Evolutionary conservation across 805 yeast species (phyloP), one percentile per base, ranked within the genome.

Genomic region (Sporopachydermia lactativora): DNA sequence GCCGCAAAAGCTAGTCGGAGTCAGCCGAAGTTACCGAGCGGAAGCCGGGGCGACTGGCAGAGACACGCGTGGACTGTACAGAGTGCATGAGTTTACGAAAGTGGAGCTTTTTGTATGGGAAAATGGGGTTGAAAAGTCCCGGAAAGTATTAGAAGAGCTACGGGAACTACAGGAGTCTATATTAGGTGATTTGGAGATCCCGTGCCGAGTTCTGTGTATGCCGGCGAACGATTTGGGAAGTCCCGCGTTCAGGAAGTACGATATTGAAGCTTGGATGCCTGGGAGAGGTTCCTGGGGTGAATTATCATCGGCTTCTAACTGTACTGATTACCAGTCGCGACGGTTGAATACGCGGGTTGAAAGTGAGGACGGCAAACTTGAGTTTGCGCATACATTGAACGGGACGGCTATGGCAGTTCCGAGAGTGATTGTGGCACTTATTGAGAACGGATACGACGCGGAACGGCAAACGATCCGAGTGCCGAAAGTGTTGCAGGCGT

Each of bases 211-310:
- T 17, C 62, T 92, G 18, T 74, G 81, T 45, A 85, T 92, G 86
- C 96, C 96, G 0, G 75, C 79, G 17, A 75, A 81, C 46, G 98
- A 92, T 55, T 62, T 92, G 40, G 98, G 98, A 0, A 79, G 95
- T 0, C 95, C 98, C 1, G 97, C 97, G 0, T 75, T 69, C 58
- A 78, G 81, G 52, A 92, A 92, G 56, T 84, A 77, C 54, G 98
- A 92, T 51, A 83, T 88, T 43, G 98, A 92, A 59, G 95, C 88
- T 0, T 84, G 95, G 86, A 89, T 92, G 97, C 97, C 97, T 0
- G 96, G 97, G 2, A 72, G 96, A 50, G 88, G 84, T 1, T 57
- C 62, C 2, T 89, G 94, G 84, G 98, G 98, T 3, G 98, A 92
- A 55, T 67, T 92, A 19, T 77, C 94, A 1, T 83, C 95, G 18